Base-by-base conservation (phyloP, 1,284 basidiomycete species). In the Fistulinella cinereoalba region DNA sequence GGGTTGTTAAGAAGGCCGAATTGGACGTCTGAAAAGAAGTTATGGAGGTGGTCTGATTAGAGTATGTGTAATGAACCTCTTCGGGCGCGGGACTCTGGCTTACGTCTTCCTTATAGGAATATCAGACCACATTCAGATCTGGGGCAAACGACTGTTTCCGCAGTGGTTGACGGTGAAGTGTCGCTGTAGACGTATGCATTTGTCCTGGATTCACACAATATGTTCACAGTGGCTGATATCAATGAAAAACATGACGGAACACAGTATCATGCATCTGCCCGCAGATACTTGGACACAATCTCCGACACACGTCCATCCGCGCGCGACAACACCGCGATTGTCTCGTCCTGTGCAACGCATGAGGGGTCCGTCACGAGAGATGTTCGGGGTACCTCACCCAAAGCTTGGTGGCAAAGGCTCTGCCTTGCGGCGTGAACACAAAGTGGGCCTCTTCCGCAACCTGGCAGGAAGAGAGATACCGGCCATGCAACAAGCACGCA, bases 301-400 rank as follows among this genome's bases (percentile, higher is more conserved):
- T 43, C 56, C 19, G 34, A 13, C 16, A 61, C 43, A 16, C 56
- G 43, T 12, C 32, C 28, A 36, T 62, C 46, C 28, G 58, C 48
- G 29, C 52, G 53, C 9, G 49, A 49, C 32, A 71, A 56, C 19
- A 64, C 51, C 4, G 57, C 50, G 15, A 69, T 55, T 19, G 61
- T 59, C 38, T 68, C 62, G 6, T 56, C 48, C 68, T 68, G 13
- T 7, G 33, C 34, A 31, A 21, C 13, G n/a, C 1, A 49, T 32
- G 21, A 27, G 49, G 12, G 23, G 23, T 34, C 19, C 27, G 15
- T 15, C 18, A n/a, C 23, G 28, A 10, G n/a, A 5, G 5, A 31
- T 11, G 13, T 8, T 21, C 21, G 4, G 12, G 4, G 23, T 18
- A 15, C n/a, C 55, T 46, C 27, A 58, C 56, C 54, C 58, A 61